Base-by-base conservation (phyloP, 1,284 basidiomycete species). In the Mycena citricolor region DNA sequence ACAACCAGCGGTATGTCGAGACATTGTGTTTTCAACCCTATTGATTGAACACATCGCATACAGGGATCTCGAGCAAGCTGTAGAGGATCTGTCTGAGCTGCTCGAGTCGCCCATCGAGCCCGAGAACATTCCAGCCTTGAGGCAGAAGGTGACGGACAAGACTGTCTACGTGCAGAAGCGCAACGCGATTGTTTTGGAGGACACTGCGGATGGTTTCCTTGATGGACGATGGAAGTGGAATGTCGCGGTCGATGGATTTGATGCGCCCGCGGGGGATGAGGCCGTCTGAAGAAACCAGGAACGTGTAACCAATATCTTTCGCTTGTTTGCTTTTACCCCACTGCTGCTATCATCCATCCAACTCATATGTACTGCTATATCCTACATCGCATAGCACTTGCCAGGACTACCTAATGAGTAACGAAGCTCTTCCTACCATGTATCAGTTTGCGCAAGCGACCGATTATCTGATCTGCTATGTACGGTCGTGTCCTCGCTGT, bases 141-240 rank as follows among this genome's bases (percentile, higher is more conserved):
- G 94, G 44, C 89, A 94, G 68, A 89, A 91, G 65, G 91, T 97
- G 44, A 97, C 93, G 1, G 93, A 98, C 67, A 91, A 92, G 77
- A 87, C 90, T 19, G 92, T 93, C n/a, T 98, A 97, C 60, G 94
- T 98, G 8, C 85, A 92, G 69, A 97, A 94, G 69, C 80, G 97
- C 32, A 93, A 97, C 62, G 90, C 94, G 61, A 95, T 98, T 56
- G 75, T 99, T 55, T 71, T 99, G 25, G 90, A 97, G 55, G 95
- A 99, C 64, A 97, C 95, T 1, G 86, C 94, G 1, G 80, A 77
- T 52, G 95, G 94, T 2, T 95, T 93, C 69, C 69, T 86, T 35
- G 94, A 97, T 50, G 90, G 83, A 14, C 71, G 94, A 54, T 87
- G 89, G 90, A 71, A 56, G 56, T 90, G 81, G 86, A 89, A 89